Base-by-base conservation (phyloP, 768 basidiomycete species). In the Infundibulicybe gibba region DNA sequence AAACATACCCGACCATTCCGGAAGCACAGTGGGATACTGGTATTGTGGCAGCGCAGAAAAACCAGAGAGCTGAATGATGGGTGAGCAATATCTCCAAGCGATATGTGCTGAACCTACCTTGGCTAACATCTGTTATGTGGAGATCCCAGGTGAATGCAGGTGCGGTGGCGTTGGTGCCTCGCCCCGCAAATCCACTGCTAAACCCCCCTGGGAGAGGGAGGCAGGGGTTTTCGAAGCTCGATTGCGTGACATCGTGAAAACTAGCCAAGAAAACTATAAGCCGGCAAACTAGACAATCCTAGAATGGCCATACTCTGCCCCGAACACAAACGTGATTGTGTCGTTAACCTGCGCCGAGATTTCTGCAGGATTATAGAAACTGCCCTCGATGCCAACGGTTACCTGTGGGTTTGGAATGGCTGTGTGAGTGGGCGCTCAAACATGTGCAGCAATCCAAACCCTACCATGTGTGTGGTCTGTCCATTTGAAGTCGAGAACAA, bases 171-270 rank as follows among this genome's bases (percentile, higher is more conserved):
- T 62, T 57, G 13, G 57, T 37, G 1, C 58, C 56, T 17, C 53
- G 37, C 4, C 61, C 61, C 1, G 54, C 54, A 9, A 67, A 44
- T 1, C 70, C 69, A 44, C 61, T 68, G 39, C 68, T 62, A 57
- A 80, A 75, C 3, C 73, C 73, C 3, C 70, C 71, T 0, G 49
- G 44, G 10, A 71, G 59, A 11, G 64, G 65, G 31, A 60, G 38
- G 50, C 76, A 77, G 2, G 76, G 75, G 10, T 55, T 46, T 0
- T 63, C 60, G 45, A 66, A 64, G 1, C 56, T 47, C 40, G 61
- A 62, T 50, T 77, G 71, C 0, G 73, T 69, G 6, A 73, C 68
- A 9, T 67, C 63, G 53, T 77, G 75, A 15, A 51, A 43, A 31
- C 72, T 72, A 30, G 2, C 35, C 17, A 15, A 14, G 9, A 32